phyloP scores from a whole-genome alignment of 2,329 filamentous ascomycete genomes.

The Xylaria sp. region DNA sequence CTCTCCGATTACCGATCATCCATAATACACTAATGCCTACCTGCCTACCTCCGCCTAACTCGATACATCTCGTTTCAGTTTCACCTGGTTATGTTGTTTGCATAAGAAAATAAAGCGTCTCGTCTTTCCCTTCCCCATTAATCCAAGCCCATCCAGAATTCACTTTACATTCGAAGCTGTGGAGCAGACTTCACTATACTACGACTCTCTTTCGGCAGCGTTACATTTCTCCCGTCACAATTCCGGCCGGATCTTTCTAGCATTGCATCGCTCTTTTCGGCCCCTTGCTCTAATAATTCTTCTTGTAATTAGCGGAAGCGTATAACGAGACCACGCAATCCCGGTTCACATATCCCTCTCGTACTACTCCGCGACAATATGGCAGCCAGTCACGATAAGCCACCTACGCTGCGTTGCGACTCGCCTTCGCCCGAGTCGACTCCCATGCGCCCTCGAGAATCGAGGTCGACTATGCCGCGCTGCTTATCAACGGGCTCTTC shows the following conservation, averaged over 20 bases:
- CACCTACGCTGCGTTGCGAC: conserved; percentile 59
- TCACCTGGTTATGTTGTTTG: conserved; percentile 32
- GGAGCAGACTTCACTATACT: conserved; percentile 38
- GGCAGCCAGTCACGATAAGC: conserved; percentile 52
- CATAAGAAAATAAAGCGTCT: conserved; percentile 34
- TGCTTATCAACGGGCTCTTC: conserved; percentile 73
- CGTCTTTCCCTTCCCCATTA: conserved; percentile 7
- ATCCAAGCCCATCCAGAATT: conserved; percentile 28
- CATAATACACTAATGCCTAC: conserved; percentile 21
- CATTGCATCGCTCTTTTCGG: conserved; percentile 20
- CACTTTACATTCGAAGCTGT: conserved; percentile 41
- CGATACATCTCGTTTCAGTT: conserved; percentile 18
- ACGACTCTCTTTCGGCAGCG: conserved; percentile 32
- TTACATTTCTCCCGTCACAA: conserved; percentile 23
- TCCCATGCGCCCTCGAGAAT: conserved; percentile 71
- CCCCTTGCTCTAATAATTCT: not conserved
- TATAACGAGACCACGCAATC: conserved; percentile 20
- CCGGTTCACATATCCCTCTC: not conserved
- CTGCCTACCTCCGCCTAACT: conserved; percentile 30
- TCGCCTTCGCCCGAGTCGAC: conserved; percentile 74
- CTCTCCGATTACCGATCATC: conserved; percentile 29
- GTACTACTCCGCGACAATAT: conserved; percentile 43
- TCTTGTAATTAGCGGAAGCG: not conserved
- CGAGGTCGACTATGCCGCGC: conserved; percentile 69
- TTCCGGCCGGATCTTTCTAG: conserved; percentile 11